Evolutionary conservation across 768 basidiomycete species (phyloP).

Genomic region (Lactarius trivialis): DNA sequence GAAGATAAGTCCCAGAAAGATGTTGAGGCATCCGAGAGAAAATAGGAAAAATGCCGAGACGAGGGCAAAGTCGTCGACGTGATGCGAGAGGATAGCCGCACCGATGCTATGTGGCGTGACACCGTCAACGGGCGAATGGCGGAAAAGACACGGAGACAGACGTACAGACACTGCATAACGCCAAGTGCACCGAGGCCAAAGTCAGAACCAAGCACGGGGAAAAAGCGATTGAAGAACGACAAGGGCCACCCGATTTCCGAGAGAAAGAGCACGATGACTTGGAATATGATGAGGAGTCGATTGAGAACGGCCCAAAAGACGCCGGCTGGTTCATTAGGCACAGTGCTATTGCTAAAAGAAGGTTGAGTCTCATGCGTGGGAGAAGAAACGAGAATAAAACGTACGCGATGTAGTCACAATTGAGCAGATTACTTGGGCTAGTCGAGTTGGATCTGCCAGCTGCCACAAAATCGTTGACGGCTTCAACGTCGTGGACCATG

Average conservation of each 20-base stretch:
- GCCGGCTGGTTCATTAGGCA: constrained; percentile 87
- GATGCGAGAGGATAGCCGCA: constrained; percentile 46
- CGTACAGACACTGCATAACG: constrained; percentile 78
- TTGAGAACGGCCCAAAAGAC: constrained; percentile 89
- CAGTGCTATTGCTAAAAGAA: constrained; percentile 57
- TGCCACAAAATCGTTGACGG: constrained; percentile 16
- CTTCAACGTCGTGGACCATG: constrained; percentile 22
- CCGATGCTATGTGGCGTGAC: constrained; percentile 33
- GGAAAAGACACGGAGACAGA: constrained; percentile 18
- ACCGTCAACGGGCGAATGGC: background rate
- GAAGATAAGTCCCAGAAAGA: constrained; percentile 70
- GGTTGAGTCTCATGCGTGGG: background rate
- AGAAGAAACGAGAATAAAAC: background rate
- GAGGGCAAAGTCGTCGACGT: constrained; percentile 83
- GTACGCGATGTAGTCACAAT: constrained; percentile 19
- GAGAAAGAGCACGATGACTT: constrained; percentile 70
- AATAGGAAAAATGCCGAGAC: constrained; percentile 91
- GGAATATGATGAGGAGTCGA: constrained; percentile 79
- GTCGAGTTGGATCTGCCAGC: constrained; percentile 20
- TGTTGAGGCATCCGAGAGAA: constrained; percentile 84
- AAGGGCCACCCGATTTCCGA: constrained; percentile 81
- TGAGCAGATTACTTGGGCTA: background rate
- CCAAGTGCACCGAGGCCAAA: constrained; percentile 88
- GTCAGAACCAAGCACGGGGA: constrained; percentile 77
- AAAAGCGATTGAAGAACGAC: constrained; percentile 71